These are phyloP conservation scores for Panaeolus cyanescens DNA, from an alignment of 768 basidiomycete genomes.

Conservation along the genomic window DNA sequence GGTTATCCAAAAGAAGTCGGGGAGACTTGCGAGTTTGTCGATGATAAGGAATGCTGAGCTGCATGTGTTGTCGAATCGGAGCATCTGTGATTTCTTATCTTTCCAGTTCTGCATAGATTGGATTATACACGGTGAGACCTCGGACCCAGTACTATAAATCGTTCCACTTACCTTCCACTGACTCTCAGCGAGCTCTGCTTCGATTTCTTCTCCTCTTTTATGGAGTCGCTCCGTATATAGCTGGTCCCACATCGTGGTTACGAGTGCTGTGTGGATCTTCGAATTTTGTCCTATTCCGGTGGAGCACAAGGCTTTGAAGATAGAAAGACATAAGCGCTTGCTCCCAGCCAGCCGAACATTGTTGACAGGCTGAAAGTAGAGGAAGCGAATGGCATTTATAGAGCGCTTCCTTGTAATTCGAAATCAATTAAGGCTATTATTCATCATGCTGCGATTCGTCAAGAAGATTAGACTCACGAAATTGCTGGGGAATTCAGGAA, in stretches of 20 bases:
- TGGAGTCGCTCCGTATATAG: not conserved
- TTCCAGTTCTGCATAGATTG: not conserved
- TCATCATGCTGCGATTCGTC: not conserved
- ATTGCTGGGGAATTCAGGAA: not conserved
- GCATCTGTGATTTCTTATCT: not conserved
- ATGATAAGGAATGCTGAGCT: not conserved
- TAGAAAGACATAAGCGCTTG: not conserved
- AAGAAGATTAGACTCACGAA: not conserved
- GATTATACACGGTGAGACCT: not conserved
- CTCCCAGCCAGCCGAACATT: not conserved
- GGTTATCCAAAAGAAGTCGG: not conserved
- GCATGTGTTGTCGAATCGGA: not conserved
- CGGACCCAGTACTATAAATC: no score
- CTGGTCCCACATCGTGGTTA: not conserved
- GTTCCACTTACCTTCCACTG: no score
- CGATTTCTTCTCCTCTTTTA: not conserved
- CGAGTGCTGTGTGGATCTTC: not conserved
- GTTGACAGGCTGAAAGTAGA: not conserved
- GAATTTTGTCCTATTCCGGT: no score
- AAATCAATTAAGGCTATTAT: not conserved
- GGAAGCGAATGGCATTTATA: not conserved
- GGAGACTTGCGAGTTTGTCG: not conserved
- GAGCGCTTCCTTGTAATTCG: no score
- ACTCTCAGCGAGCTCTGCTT: no score
- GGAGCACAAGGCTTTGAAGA: not conserved